These are phyloP conservation scores for Helminthosporium solani DNA, from an alignment of 2,329 filamentous ascomycete species.

Conservation along the genomic window DNA sequence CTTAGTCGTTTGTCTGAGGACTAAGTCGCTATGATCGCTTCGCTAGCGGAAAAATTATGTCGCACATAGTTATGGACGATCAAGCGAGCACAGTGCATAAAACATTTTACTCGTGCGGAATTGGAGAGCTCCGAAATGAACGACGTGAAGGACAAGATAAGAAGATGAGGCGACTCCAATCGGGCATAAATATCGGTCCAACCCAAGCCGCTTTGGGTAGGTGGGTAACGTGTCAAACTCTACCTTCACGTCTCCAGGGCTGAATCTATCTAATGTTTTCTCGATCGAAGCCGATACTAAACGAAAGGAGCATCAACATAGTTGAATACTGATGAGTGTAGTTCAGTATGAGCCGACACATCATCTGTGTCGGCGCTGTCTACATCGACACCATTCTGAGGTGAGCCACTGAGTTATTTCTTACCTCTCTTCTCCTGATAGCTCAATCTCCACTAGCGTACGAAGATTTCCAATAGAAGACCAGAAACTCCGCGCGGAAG, in stretches of 20 bases:
- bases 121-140: too few species aligned
- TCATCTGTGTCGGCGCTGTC: slow-evolving; percentile 66
- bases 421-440: not conserved
- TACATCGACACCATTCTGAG: slow-evolving; percentile 71
- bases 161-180: not conserved
- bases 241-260: not conserved
- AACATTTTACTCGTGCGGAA: too few species aligned
- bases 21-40: too few species aligned
- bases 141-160: too few species aligned
- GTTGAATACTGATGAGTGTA: not conserved
- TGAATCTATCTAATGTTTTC: too few species aligned
- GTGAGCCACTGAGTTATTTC: slow-evolving; percentile 47
- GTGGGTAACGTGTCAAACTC: not conserved
- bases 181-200: not conserved
- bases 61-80: too few species aligned
- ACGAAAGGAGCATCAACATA: too few species aligned
- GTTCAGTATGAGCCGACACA: slow-evolving; percentile 28
- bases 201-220: not conserved
- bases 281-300: too few species aligned
- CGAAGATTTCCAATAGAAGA: slow-evolving; percentile 69
- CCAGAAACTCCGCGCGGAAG: slow-evolving; percentile 67
- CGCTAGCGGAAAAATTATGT: too few species aligned
- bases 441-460: slow-evolving; percentile 49
- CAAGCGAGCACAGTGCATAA: too few species aligned
- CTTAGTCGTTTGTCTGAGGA: too few species aligned